phyloP scores from a whole-genome alignment of 2,329 filamentous ascomycete genomes.

The Colletotrichum horii region DNA sequence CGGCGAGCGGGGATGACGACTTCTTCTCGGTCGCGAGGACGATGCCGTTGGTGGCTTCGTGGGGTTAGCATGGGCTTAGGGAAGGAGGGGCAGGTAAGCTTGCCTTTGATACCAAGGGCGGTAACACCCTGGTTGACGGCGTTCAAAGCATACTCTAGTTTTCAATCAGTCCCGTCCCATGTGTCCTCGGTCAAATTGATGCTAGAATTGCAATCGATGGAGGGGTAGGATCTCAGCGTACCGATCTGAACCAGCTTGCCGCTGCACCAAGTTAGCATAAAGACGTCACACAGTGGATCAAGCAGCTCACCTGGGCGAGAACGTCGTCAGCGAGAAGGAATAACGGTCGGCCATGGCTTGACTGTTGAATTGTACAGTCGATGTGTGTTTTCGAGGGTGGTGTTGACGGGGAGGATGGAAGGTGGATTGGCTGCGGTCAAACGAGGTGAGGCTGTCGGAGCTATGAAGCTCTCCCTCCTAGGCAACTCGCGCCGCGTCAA shows the following conservation, averaged over 20 bases:
- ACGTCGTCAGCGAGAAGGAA: constrained; percentile 98
- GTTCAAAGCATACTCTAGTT: constrained; percentile 94
- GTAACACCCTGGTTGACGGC: constrained; percentile 99
- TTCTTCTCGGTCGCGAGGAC: constrained; percentile 99
- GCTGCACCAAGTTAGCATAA: constrained; percentile 51
- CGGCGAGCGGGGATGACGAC: constrained; percentile 95
- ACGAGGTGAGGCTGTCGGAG: constrained; percentile 22
- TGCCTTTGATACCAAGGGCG: constrained; percentile 97
- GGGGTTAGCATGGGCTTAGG: constrained; percentile 24
- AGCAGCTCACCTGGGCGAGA: constrained; percentile 89
- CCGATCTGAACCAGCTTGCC: constrained; percentile 99
- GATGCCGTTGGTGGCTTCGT: constrained; percentile 92
- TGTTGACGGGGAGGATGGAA: constrained; percentile 3
- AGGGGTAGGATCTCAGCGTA: constrained; percentile 28
- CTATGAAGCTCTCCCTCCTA: constrained; percentile 23
- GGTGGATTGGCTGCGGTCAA: constrained; percentile 19
- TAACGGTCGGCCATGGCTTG: constrained; percentile 92
- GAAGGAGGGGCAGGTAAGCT: constrained; percentile 22
- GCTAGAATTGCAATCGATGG: neutral
- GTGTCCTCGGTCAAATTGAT: neutral
- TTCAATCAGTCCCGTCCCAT: constrained; percentile 10
- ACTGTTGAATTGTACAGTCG: neutral
- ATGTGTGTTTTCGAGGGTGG: neutral
- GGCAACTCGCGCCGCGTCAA: constrained; percentile 28
- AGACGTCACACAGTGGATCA: constrained; percentile 19